Base-by-base conservation (phyloP, 305 asterid species). In the Solanum aculeatissimum region DNA sequence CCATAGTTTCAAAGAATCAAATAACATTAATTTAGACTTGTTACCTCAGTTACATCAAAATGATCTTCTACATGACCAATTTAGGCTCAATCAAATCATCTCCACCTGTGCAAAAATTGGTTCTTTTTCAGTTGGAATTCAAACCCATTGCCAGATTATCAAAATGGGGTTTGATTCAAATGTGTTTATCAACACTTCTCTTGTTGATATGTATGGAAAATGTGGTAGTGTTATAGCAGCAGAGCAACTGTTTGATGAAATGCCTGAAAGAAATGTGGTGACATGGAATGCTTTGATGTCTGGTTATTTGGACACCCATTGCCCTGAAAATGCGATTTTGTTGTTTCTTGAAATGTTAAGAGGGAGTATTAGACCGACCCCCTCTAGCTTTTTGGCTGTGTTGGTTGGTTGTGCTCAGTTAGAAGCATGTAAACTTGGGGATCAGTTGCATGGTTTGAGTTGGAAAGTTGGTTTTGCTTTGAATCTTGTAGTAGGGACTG, bases 251-350 rank as follows among this genome's bases (percentile, higher is more conserved):
- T 94, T 94, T 63, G 95, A 86, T 57, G 95, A 92, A 91, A 93
- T 90, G 92, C 91, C 91, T 35, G 63, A 86, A 1, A 87, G 87
- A 72, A 94, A 92, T 62, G 88, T 77, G 10, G 93, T 92, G 23
- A 69, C 95, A 49, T 92, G 95, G 97, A 90, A 91, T 74, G 85
- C 92, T 1, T 85, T 94, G 89, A 90, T 94, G 70, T 90, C 93
- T 43, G 92, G 94, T 47, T 93, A 91, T 71, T 89, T 89, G 75
- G 88, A 86, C 18, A 70, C 86, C 49, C 85, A 85, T n/a, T 87
- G 80, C 38, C 86, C 92, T 10, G 14, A 14, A 42, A 25, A 71
- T 43, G 92, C 92, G 14, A 63, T 92, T 70, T 69, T 53, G 4
- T 63, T 90, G 83, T 93, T 92, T 81, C 69, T 86, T 42, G 83